Evolutionary conservation across 306 rosid species (phyloP).

Genomic region (Vigna angularis): DNA sequence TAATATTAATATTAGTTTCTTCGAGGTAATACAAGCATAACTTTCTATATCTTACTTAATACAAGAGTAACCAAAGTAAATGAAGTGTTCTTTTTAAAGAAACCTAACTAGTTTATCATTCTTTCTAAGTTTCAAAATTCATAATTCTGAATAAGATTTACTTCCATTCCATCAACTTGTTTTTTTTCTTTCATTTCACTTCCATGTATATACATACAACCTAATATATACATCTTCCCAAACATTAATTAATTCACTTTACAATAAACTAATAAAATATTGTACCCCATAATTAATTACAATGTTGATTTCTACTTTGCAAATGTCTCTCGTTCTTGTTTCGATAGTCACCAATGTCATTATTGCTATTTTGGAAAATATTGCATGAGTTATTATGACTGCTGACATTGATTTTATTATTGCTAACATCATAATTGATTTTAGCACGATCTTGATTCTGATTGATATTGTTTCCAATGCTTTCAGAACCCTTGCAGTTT

Average conservation of each 20-base stretch:
- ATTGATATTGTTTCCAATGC: neutral
- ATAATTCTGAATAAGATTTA: neutral
- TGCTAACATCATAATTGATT: neutral
- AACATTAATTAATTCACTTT: neutral
- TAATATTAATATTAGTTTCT: conserved; percentile 32
- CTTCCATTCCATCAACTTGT: too few species aligned
- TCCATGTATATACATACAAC: neutral
- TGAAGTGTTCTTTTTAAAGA: too few species aligned
- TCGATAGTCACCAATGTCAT: neutral
- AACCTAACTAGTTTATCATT: too few species aligned
- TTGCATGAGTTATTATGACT: neutral
- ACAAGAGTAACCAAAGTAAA: too few species aligned
- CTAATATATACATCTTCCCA: too few species aligned
- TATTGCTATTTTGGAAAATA: neutral
- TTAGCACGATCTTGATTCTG: neutral
- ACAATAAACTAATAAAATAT: neutral
- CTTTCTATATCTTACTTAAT: too few species aligned
- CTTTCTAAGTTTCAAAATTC: neutral
- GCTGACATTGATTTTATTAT: neutral
- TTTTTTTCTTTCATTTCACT: neutral
- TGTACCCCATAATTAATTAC: neutral
- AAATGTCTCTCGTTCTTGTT: neutral
- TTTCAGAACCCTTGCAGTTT: neutral
- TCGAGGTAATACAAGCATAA: too few species aligned
- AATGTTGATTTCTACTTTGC: neutral